Conservation (phyloP, 148 eudicot genomes). For the Amaranthus hypochondriacus region DNA sequence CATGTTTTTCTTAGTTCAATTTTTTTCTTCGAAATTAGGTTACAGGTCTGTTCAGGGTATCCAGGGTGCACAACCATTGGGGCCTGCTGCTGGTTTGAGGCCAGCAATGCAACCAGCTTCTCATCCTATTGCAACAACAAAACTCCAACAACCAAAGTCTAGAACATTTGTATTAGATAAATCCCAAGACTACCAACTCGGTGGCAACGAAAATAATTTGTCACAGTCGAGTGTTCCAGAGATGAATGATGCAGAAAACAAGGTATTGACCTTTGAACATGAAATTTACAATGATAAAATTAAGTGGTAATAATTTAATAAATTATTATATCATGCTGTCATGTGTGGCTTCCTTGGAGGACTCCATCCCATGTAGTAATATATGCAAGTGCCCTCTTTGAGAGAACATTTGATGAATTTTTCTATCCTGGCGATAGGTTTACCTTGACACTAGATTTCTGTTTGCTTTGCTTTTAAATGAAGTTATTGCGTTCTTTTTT, state of each 20-base stretch:
- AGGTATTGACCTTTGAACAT: constrained; percentile 35
- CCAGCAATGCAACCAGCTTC: constrained; percentile 44
- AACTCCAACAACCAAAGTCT: constrained; percentile 50
- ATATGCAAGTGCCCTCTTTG: not conserved
- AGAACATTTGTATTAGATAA: constrained; percentile 35
- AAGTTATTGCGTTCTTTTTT: not conserved
- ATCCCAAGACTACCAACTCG: constrained; percentile 38
- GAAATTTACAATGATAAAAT: not conserved
- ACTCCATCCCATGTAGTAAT: not conserved
- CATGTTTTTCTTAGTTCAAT: constrained; percentile 10
- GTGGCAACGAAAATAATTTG: constrained; percentile 46
- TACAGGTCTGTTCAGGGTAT: constrained; percentile 63
- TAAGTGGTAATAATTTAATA: not conserved
- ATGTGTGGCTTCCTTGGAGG: constrained; percentile 5
- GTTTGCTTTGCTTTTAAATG: not conserved
- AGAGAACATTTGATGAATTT: not conserved
- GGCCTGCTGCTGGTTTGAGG: constrained; percentile 55
- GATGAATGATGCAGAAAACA: constrained; percentile 46
- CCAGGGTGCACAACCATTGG: constrained; percentile 43
- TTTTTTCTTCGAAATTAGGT: constrained; percentile 36
- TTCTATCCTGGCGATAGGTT: not conserved
- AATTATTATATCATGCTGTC: not conserved
- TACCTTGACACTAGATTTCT: not conserved
- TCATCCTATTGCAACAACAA: constrained; percentile 41
- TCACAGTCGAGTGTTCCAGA: constrained; percentile 35